phyloP scores from a whole-genome alignment of 148 eudicot species.

The Chenopodium album region DNA sequence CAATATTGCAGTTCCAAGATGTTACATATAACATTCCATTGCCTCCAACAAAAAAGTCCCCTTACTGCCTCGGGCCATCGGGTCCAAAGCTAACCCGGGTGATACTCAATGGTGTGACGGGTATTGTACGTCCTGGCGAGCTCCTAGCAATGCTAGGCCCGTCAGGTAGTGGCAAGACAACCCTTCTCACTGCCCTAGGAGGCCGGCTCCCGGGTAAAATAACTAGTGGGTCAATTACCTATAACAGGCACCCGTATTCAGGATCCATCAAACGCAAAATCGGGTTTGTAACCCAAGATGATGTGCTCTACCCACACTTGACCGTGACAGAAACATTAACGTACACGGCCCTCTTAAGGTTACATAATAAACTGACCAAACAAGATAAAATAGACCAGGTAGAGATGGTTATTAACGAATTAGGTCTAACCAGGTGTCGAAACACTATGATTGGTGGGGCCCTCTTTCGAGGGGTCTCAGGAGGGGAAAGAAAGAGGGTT shows the following conservation, averaged over 20 bases:
- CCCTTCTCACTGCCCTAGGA: conserved; percentile 63
- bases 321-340: conserved; percentile 74
- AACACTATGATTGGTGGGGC: conserved; percentile 67
- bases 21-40: conserved; percentile 55
- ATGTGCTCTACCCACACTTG: conserved; percentile 71
- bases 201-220: conserved; percentile 55
- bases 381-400: conserved; percentile 61
- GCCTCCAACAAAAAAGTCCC: conserved; percentile 11
- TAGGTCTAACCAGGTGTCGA: conserved; percentile 58
- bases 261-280: conserved; percentile 55
- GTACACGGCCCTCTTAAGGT: conserved; percentile 61
- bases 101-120: conserved; percentile 60
- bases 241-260: conserved; percentile 63
- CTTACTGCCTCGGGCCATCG: conserved; percentile 1
- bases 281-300: conserved; percentile 85
- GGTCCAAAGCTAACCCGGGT: conserved; percentile 41
- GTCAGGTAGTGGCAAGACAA: conserved; percentile 89
- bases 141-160: conserved; percentile 87
- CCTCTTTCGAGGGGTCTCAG: conserved; percentile 62
- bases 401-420: conserved; percentile 43
- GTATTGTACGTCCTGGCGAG: conserved; percentile 70
- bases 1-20: conserved; percentile 65
- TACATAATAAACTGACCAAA: conserved; percentile 45
- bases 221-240: conserved; percentile 57
- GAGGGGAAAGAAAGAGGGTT: conserved; percentile 83